Percentiles rank a stretch among this genome's conserved stretches.
phyloP scores from a whole-genome alignment of 768 basidiomycete species.

The Podaxis pistillaris region DNA sequence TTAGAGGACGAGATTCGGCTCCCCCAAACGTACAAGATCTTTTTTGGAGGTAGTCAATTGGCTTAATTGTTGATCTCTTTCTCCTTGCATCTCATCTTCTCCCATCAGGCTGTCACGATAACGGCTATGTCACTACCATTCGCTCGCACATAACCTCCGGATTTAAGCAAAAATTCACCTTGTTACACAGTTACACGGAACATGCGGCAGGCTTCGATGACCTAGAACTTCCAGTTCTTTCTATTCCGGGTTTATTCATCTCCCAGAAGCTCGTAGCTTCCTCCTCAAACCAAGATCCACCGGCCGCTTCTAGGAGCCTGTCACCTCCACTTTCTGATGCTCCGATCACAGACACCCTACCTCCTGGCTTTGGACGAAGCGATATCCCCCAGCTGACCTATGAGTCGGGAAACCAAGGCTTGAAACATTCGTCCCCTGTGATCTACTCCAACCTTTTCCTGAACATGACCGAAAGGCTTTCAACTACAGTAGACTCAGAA shows the following conservation, averaged over 20 bases:
- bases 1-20: conserved; percentile 61
- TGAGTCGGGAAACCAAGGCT: background rate
- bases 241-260: conserved; percentile 60
- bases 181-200: conserved; percentile 62
- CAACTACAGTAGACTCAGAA: background rate
- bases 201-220: conserved; percentile 57
- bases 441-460: background rate
- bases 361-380: background rate
- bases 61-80: background rate
- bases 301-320: conserved; percentile 4
- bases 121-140: conserved; percentile 64
- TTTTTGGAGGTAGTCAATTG: conserved; percentile 44
- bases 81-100: conserved; percentile 6
- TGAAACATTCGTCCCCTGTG: background rate
- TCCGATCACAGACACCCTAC: conserved; percentile 11
- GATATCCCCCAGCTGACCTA: background rate
- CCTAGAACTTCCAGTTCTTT: conserved; percentile 53
- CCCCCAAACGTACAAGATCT: conserved; percentile 62
- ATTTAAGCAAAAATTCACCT: conserved; percentile 59
- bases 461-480: background rate
- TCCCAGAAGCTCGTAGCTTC: conserved; percentile 44
- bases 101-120: conserved; percentile 63
- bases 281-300: conserved; percentile 11
- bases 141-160: conserved; percentile 65
- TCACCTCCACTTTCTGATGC: conserved; percentile 9